Conservation (phyloP, 139 green algal species). For the Chlorella sp. region DNA sequence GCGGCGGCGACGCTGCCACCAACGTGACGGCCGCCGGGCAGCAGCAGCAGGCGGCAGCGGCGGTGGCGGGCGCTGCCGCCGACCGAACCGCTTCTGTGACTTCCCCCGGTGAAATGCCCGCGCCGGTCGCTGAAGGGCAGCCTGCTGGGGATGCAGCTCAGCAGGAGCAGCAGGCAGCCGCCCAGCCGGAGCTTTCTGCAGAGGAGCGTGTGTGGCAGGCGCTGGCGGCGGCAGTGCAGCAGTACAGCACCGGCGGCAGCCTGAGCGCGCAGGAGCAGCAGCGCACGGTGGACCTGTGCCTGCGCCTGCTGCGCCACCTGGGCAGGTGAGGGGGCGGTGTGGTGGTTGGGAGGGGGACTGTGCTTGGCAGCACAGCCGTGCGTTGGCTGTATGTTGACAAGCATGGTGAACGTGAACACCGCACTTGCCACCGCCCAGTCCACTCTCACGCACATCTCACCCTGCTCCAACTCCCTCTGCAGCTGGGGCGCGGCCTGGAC, state of each 20-base stretch:
- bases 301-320: constrained; percentile 73
- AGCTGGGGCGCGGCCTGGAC: constrained; percentile 35
- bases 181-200: neutral
- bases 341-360: neutral
- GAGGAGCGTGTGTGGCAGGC: constrained; percentile 9
- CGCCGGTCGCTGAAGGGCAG: neutral
- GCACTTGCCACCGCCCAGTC: too few relatives aligned
- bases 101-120: neutral
- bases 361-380: too few relatives aligned
- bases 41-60: neutral
- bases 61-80: neutral
- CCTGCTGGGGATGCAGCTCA: neutral
- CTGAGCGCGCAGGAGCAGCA: constrained; percentile 62
- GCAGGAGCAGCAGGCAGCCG: neutral
- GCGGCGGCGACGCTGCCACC: neutral
- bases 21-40: neutral
- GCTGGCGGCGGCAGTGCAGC: constrained; percentile 20
- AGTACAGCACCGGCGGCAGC: constrained; percentile 55
- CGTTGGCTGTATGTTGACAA: too few relatives aligned
- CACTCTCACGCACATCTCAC: too few relatives aligned
- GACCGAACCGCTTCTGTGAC: constrained; percentile 8
- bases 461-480: neutral
- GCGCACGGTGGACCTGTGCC: constrained; percentile 45
- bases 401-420: too few relatives aligned
- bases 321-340: constrained; percentile 51